A percentile compares a stretch with the other conserved stretches of the same genome.
Conservation (phyloP, 441 rosid species). For the Iberis amara region DNA sequence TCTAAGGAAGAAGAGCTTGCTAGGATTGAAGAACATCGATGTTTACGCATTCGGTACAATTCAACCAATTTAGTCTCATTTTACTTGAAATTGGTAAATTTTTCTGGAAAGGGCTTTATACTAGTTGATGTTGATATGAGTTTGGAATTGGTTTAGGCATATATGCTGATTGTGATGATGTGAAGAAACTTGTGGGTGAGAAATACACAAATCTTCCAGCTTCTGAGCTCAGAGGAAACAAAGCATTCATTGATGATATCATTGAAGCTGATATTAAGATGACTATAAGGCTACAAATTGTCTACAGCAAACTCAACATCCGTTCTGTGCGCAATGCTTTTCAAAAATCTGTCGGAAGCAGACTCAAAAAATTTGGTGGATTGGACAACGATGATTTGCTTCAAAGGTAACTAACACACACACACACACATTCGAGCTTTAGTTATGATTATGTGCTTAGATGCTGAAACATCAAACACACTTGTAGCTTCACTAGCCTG, state of each 20-base stretch:
- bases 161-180: constrained; percentile 59
- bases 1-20: constrained; percentile 60
- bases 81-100: too few species aligned
- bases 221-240: constrained; percentile 56
- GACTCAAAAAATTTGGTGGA: constrained; percentile 68
- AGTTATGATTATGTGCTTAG: not conserved
- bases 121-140: constrained; percentile 5
- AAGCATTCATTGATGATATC: constrained; percentile 42
- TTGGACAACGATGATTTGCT: constrained; percentile 64
- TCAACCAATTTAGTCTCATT: not conserved
- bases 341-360: constrained; percentile 78
- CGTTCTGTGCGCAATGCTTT: constrained; percentile 73
- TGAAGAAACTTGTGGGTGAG: constrained; percentile 49
- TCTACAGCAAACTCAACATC: constrained; percentile 64
- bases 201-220: constrained; percentile 52
- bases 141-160: constrained; percentile 38
- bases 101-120: too few species aligned
- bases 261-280: too few species aligned
- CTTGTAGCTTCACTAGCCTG: constrained; percentile 67
- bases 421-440: too few species aligned
- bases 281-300: constrained; percentile 60
- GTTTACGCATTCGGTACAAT: constrained; percentile 72
- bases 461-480: not conserved
- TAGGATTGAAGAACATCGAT: constrained; percentile 86
- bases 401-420: constrained; percentile 43